These are phyloP conservation scores for Haematococcus lacustris DNA, from an alignment of 139 green algal genomes.

Conservation along the genomic window DNA sequence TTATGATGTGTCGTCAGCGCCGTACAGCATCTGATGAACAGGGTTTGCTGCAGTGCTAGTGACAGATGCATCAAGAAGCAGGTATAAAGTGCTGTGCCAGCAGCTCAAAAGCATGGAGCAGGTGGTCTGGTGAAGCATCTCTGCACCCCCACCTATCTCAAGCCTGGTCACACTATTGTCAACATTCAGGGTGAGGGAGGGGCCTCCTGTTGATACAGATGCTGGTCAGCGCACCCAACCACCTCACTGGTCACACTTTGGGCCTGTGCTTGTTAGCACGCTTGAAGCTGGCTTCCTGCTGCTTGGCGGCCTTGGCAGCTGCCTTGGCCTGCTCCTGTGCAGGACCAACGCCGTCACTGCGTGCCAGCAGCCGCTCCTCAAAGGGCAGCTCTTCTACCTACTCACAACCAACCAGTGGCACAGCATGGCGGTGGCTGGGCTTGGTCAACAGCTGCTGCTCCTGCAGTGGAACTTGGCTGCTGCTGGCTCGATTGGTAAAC, in stretches of 20 bases:
- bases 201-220: neutral
- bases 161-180: neutral
- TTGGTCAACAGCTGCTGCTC: neutral
- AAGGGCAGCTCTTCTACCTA: neutral
- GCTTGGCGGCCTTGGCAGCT: neutral
- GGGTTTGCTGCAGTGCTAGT: neutral
- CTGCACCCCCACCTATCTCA: neutral
- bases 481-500: no score
- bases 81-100: neutral
- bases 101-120: neutral
- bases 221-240: no score
- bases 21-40: neutral
- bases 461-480: no score
- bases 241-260: no score
- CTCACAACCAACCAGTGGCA: neutral
- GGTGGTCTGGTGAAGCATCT: neutral
- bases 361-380: neutral
- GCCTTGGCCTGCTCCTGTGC: neutral
- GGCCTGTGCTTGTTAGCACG: slow-evolving; percentile 67
- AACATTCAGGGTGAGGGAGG: neutral
- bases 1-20: neutral
- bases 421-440: neutral
- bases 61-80: neutral
- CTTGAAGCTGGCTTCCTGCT: slow-evolving; percentile 29
- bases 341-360: neutral